Base-by-base conservation (phyloP, 2,329 filamentous ascomycete genomes). In the Arthrobotrys pseudoclavata region DNA sequence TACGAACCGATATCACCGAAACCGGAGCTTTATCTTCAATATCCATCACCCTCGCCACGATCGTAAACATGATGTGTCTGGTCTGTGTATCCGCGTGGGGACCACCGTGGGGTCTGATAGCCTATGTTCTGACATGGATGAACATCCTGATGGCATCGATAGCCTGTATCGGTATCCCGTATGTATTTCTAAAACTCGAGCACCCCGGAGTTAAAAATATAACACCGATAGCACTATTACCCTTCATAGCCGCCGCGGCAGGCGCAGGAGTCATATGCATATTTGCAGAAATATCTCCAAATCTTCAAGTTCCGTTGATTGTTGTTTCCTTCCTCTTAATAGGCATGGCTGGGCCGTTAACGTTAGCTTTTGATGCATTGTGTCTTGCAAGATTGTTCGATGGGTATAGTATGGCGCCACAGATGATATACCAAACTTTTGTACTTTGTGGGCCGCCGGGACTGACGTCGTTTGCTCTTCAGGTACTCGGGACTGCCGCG, bases 381-480 rank as follows among this genome's bases (percentile, higher is more conserved):
- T 50, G 26, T 5, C 6, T 50, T 26, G 20, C 22, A 5, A 50
- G 22, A 9, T 26, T 50, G 5, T 50, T 50, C 13, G 47, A 50
- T 13, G 47, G 47, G 47, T 50, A 50, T 50, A 26, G 47, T 26
- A 26, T 50, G 20, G 20, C 22, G 10, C 47, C 47, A 9, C 47
- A 26, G 20, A 50, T 24, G 20, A 26, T 50, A 13, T 50, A 50
- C 12, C 47, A 50, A 15, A 50, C 47, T 13, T 50, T 50, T 50
- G 47, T 50, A 9, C 47, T 50, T 26, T 50, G 47, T 13, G 47
- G 47, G 9, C 47, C 47, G 0, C 47, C 47, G 22, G 47, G 47
- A 15, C 47, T 26, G 13, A 50, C 47, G 20, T 50, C 47, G 20
- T 50, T 50, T 26, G 47, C 47, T 24, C 47, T 50, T 50, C 47